A percentile compares a stretch with the other conserved stretches of the same genome.
phyloP scores from a whole-genome alignment of 2,329 filamentous ascomycete species.

The Diaporthe australafricana region DNA sequence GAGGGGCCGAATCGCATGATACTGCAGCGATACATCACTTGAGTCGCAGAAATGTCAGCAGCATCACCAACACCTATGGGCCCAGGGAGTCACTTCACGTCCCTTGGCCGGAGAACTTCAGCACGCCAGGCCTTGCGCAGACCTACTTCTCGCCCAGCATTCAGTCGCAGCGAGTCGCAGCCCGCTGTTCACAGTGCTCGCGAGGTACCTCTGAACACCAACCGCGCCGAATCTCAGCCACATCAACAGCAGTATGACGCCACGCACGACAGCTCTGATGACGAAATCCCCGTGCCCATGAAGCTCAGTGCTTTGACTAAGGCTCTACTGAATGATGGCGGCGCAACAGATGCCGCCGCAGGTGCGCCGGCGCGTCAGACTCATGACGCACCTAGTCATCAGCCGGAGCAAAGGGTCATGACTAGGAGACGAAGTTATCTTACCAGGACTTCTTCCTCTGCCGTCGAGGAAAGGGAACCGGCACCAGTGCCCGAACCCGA shows the following conservation, averaged over 20 bases:
- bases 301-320: conserved; percentile 95
- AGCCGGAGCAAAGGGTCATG: conserved; percentile 56
- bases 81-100: conserved; percentile 57
- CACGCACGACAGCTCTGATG: conserved; percentile 89
- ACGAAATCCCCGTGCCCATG: conserved; percentile 91
- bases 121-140: conserved; percentile 67
- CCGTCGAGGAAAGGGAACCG: conserved; percentile 52
- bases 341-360: conserved; percentile 58
- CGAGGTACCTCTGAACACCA: conserved; percentile 30
- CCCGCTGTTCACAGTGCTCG: conserved; percentile 45
- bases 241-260: conserved; percentile 56
- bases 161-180: conserved; percentile 60
- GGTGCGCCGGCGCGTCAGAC: conserved; percentile 43
- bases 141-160: conserved; percentile 57
- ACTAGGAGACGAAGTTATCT: conserved; percentile 64
- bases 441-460: conserved; percentile 56
- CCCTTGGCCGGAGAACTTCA: conserved; percentile 63
- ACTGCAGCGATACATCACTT: neutral
- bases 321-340: conserved; percentile 78
- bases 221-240: conserved; percentile 49
- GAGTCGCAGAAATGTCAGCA: conserved; percentile 58
- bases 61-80: conserved; percentile 68
- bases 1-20: neutral
- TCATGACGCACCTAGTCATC: conserved; percentile 39
- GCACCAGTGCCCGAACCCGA: conserved; percentile 37